A percentile compares a stretch with the other conserved stretches of the same genome.
phyloP scores from a whole-genome alignment of 2,329 filamentous ascomycete genomes.

The Diaporthe batatas region DNA sequence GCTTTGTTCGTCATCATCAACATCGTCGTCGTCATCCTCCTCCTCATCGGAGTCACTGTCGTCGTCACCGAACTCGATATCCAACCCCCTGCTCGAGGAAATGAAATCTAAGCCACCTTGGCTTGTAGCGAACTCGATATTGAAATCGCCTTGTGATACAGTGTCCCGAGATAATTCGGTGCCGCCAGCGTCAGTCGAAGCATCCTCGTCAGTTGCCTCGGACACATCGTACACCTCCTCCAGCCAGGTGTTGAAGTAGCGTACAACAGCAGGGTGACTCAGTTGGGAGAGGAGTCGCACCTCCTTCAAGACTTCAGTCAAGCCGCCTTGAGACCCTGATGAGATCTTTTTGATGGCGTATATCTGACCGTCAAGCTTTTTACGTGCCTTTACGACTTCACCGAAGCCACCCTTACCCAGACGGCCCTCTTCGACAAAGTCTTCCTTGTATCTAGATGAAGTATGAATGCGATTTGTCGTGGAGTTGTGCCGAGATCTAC shows the following conservation, averaged over 20 bases:
- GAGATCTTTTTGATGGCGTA: conserved; percentile 98
- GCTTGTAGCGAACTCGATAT: conserved; percentile 76
- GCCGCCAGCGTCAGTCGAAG: conserved; percentile 60
- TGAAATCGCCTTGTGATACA: conserved; percentile 53
- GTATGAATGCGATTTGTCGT: conserved; percentile 61
- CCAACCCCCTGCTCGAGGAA: conserved; percentile 83
- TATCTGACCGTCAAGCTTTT: conserved; percentile 91
- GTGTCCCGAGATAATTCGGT: conserved; percentile 56
- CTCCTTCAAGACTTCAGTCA: conserved; percentile 87
- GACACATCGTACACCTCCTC: conserved; percentile 74
- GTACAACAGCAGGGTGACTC: conserved; percentile 87
- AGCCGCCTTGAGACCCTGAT: conserved; percentile 80
- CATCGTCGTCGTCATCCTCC: conserved; percentile 54
- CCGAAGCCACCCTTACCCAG: conserved; percentile 96
- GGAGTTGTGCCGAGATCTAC: conserved; percentile 73
- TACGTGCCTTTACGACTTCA: conserved; percentile 94
- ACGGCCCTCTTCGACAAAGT: conserved; percentile 90
- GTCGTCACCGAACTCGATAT: conserved; percentile 82
- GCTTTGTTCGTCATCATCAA: conserved; percentile 56
- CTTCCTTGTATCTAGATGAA: conserved; percentile 84
- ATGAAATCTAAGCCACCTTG: conserved; percentile 92
- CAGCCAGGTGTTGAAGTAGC: conserved; percentile 96
- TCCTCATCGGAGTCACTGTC: conserved; percentile 77
- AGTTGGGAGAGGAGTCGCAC: conserved; percentile 92
- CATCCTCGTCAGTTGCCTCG: conserved; percentile 68